Conservation (phyloP, 371 early-diverging fungal genomes). For the Dichotomocladium elegans region DNA sequence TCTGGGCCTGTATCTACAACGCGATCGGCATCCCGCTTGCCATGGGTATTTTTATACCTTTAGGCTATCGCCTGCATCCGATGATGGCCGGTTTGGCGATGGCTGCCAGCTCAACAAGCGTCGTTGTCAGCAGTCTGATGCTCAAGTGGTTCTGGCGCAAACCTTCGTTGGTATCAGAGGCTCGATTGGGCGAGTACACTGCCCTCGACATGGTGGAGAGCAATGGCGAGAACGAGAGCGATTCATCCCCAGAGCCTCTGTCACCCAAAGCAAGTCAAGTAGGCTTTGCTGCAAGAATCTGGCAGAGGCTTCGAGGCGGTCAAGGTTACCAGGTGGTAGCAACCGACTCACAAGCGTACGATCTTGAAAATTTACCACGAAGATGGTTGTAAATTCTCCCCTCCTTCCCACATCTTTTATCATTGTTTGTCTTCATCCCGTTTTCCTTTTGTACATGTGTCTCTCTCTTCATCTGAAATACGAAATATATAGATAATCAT, state of each 20-base stretch:
- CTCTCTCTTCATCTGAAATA: no score
- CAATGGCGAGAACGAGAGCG: background rate
- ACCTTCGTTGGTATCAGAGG: conserved; percentile 28
- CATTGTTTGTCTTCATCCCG: no score
- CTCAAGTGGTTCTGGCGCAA: conserved; percentile 66
- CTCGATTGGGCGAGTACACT: background rate
- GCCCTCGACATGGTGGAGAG: background rate
- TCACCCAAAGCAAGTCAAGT: background rate
- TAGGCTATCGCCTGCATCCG: conserved; percentile 81
- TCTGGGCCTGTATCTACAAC: conserved; percentile 91
- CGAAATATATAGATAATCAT: no score
- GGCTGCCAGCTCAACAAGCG: conserved; percentile 92
- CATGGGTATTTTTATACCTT: conserved; percentile 88
- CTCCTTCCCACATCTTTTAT: background rate
- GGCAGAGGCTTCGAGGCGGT: background rate
- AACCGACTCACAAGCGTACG: conserved; percentile 1
- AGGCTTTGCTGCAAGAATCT: background rate
- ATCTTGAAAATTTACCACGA: conserved; percentile 8
- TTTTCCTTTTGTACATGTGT: no score
- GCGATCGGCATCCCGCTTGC: conserved; percentile 89
- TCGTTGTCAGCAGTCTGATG: conserved; percentile 84
- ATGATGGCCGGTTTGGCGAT: conserved; percentile 94
- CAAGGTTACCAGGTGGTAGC: conserved; percentile 10
- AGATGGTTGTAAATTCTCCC: background rate
- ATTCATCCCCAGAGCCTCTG: background rate